Evolutionary conservation across 106 monocot genomes (phyloP), one percentile per base, ranked within the genome.

Genomic region (Allium cepa): DNA sequence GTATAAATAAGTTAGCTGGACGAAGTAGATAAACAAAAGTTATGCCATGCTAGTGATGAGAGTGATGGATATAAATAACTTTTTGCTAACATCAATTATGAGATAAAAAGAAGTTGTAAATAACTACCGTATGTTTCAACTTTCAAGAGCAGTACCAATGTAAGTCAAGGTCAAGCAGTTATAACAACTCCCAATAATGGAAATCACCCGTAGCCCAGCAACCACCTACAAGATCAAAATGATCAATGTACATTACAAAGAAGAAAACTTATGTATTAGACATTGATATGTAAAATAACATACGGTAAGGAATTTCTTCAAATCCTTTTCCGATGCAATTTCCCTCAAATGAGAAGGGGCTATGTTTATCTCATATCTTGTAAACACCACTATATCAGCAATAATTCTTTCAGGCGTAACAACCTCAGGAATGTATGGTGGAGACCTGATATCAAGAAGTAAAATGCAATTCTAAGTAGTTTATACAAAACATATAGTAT

Each of bases 101-200:
- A 22, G 22, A 22, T 22, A 22, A 36, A 36, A 5, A 36, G 5
- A 36, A 36, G 3, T 36, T 36, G 36, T 36, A 36, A 1, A 36
- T 36, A 36, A 2, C 36, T 36, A 36, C 3, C 3, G 36, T 36
- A 36, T 0, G 36, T 36, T 36, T 36, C 22, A 22, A 22, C 22
- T 22, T 22, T 22, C 36, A 66, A 53, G 26, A 46, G 27, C 26
- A 6, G 73, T 85, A 94, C 94, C 79, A 61, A 85, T 81, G 58
- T 95, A 95, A 27, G 85, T 72, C 88, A 95, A 73, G 55, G 90
- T 85, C 75, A 95, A 66, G 79, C 90, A 95, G 71, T 79, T 83
- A 83, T 72, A 85, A 71, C 79, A 82, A 71, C 79, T 83, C 1
- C 94, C 94, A 17, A 91, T 1, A 46, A 79, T 59, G 10, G 94